Base-by-base conservation (phyloP, 257 asterid species). In the Solanum gracilifrons region DNA sequence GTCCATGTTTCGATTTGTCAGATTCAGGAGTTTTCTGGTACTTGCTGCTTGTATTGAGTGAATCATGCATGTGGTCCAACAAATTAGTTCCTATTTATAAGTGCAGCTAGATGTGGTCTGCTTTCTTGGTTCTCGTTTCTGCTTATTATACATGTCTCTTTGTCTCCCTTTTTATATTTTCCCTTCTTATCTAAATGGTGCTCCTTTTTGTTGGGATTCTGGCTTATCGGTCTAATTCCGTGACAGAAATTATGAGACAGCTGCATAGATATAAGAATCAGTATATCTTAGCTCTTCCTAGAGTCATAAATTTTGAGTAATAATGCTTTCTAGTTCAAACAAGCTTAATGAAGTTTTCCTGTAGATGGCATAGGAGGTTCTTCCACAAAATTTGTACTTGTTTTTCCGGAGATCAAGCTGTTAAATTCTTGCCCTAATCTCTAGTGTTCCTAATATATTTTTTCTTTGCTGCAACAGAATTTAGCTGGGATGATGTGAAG, bases 401-500 rank as follows among this genome's bases (percentile, higher is more conserved):
- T 15, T 25, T 25, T 76, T 41, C 11, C 27, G 85, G 41, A 80
- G 39, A 80, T 80, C 85, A 18, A 80, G 66, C 85, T 48, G 41
- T 10, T 80, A 18, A 3, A 10, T 9, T 5, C 32, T 16, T 48
- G 20, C 3, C 20, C 41, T 31, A 5, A 18, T 80, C 6, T 48
- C 7, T 18, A 31, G 29, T 80, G 20, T 80, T 80, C 85, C 43
- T 80, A 80, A 80, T 48, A 29, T 80, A 80, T 48, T 9, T 0
- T 48, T 46, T 80, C 29, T 80, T 80, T 80, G 85, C 41, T 48
- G 85, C 85, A 93, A 93, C 99, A 97, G 99, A 97, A 88, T 97
- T 97, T 89, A 93, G 69, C 90, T 97, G 99, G 99, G 99, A 97
- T 79, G 99, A 97, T 35, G 99, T 97, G 89, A 97, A 97, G 91